Evolutionary conservation across 2,329 filamentous ascomycete genomes (phyloP).

Genomic region (Clonostachys sp.): DNA sequence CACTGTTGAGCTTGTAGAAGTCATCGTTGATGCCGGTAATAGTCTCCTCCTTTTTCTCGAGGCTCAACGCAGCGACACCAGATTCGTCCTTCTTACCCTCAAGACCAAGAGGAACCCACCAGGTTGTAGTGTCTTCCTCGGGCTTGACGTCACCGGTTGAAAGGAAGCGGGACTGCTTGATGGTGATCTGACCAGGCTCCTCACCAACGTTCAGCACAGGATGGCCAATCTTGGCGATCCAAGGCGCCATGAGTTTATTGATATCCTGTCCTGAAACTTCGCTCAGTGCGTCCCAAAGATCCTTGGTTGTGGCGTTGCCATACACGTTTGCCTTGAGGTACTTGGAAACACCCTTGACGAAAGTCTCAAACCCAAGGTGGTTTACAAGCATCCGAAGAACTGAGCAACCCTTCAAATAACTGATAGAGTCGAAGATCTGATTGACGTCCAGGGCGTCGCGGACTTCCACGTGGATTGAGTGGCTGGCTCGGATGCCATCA

Average conservation of each 20-base stretch:
- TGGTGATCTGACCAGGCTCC: constrained; percentile 72
- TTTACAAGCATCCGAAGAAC: constrained; percentile 94
- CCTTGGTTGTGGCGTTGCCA: constrained; percentile 84
- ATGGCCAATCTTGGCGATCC: constrained; percentile 95
- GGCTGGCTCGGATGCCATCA: constrained; percentile 85
- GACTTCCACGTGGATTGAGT: constrained; percentile 94
- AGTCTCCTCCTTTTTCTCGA: constrained; percentile 73
- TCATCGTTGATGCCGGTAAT: constrained; percentile 68
- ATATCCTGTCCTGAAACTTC: constrained; percentile 87
- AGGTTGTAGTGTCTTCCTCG: constrained; percentile 85
- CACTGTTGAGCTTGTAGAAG: constrained; percentile 93
- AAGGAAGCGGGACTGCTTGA: constrained; percentile 86
- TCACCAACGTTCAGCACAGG: constrained; percentile 85
- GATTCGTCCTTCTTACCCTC: constrained; percentile 67
- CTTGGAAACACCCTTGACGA: constrained; percentile 82
- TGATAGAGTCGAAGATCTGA: constrained; percentile 96
- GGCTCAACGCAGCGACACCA: constrained; percentile 58
- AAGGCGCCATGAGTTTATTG: constrained; percentile 81
- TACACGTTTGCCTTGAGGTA: constrained; percentile 90
- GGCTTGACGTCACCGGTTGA: constrained; percentile 86
- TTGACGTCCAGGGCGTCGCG: constrained; percentile 92
- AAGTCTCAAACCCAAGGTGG: constrained; percentile 82
- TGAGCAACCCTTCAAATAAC: constrained; percentile 93
- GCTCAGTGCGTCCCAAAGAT: constrained; percentile 84
- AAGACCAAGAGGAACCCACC: constrained; percentile 92